Evolutionary conservation across 306 rosid species (phyloP).

Genomic region (Argentina anserina): DNA sequence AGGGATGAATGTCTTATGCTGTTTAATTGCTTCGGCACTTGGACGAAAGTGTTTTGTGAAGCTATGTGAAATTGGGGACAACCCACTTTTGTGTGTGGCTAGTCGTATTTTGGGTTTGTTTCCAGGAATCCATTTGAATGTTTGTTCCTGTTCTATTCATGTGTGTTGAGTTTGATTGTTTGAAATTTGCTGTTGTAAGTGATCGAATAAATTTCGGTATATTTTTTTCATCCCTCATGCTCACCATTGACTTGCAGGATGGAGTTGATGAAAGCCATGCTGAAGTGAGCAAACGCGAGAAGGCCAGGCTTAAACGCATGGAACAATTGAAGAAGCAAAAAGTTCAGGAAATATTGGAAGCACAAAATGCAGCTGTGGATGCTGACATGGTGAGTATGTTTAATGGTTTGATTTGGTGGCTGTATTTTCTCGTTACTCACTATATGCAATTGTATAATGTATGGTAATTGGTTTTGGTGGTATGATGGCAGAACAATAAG

Average conservation of each 20-base stretch:
- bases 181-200: neutral
- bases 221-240: neutral
- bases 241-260: conserved; percentile 29
- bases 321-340: conserved; percentile 72
- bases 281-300: conserved; percentile 77
- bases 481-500: conserved; percentile 55
- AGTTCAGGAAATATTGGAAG: conserved; percentile 82
- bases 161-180: neutral
- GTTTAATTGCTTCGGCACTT: no score
- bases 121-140: neutral
- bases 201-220: neutral
- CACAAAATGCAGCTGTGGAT: conserved; percentile 81
- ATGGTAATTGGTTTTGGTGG: conserved; percentile 8
- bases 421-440: neutral
- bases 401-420: neutral
- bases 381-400: conserved; percentile 73
- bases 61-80: no score
- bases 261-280: conserved; percentile 35
- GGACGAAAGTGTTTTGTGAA: no score
- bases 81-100: neutral
- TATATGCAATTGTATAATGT: neutral
- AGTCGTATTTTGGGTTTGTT: neutral
- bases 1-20: no score
- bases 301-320: conserved; percentile 76
- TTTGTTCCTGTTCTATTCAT: neutral